Conservation (phyloP, 306 rosid species). For the Vigna radiata region DNA sequence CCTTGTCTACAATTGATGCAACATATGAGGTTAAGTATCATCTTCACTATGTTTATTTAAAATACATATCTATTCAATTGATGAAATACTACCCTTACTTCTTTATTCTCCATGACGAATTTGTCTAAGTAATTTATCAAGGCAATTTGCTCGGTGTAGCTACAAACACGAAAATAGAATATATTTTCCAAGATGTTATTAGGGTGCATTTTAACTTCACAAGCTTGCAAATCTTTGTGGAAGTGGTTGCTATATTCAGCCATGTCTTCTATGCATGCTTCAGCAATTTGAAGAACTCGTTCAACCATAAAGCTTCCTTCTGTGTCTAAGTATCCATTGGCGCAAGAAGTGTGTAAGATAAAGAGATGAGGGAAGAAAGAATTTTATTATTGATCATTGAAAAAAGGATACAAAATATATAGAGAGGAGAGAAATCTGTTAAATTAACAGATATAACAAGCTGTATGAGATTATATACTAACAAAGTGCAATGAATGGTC, state of each 20-base stretch:
- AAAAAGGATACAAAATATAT: no score
- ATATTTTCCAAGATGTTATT: constrained; percentile 76
- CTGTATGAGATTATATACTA: no score
- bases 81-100: constrained; percentile 62
- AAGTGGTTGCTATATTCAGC: constrained; percentile 58
- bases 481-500: constrained; percentile 25
- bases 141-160: constrained; percentile 91
- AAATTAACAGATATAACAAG: no score
- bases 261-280: constrained; percentile 85
- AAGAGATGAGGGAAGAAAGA: no score
- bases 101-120: constrained; percentile 81
- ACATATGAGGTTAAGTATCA: constrained; percentile 9
- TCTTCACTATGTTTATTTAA: constrained; percentile 6
- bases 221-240: constrained; percentile 58
- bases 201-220: constrained; percentile 61
- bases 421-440: no score
- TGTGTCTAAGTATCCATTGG: constrained; percentile 65
- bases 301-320: constrained; percentile 99
- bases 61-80: not conserved
- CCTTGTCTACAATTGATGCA: not conserved
- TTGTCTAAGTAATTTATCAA: constrained; percentile 82
- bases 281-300: constrained; percentile 86
- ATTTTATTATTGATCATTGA: no score
- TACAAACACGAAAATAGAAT: constrained; percentile 84
- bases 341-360: not conserved